Conservation (phyloP, 139 green algal species). For the Chlorella sp. region DNA sequence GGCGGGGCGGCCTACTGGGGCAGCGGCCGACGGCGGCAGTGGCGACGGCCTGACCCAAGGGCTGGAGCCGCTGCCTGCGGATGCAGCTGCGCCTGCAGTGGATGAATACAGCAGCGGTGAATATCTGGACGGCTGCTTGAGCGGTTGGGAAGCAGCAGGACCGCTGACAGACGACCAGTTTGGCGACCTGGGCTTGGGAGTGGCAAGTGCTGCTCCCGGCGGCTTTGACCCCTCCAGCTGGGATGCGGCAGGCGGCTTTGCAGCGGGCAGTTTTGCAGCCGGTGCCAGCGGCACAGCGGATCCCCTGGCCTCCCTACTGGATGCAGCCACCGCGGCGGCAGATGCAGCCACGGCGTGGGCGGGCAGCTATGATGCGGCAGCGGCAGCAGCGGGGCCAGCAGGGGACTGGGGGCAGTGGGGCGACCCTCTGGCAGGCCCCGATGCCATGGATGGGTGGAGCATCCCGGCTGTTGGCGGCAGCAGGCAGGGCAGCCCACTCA, state of each 20-base stretch:
- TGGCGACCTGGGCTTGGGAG: not conserved
- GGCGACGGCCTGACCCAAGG: not conserved
- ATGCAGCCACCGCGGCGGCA: not conserved
- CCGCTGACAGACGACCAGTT: not conserved
- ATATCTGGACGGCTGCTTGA: not conserved
- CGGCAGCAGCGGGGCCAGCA: not conserved
- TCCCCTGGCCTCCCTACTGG: not conserved
- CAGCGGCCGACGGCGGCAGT: not conserved
- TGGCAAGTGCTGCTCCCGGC: not conserved
- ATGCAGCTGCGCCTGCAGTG: not conserved
- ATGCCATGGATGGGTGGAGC: not conserved
- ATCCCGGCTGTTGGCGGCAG: slow-evolving; percentile 3
- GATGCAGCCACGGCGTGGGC: slow-evolving; percentile 3
- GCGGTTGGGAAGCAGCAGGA: not conserved
- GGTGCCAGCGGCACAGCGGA: not conserved
- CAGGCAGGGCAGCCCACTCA: not conserved
- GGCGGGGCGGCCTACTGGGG: not conserved
- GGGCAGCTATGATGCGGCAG: not conserved
- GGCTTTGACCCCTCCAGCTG: not conserved
- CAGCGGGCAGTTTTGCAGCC: not conserved
- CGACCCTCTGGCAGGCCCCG: not conserved
- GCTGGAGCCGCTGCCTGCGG: not conserved
- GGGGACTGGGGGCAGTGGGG: not conserved
- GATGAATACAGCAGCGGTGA: not conserved
- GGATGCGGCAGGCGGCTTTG: not conserved